Percentiles rank a stretch among this genome's conserved stretches.
Conservation (phyloP, 805 yeast species). For the Yamadazyma sp. region DNA sequence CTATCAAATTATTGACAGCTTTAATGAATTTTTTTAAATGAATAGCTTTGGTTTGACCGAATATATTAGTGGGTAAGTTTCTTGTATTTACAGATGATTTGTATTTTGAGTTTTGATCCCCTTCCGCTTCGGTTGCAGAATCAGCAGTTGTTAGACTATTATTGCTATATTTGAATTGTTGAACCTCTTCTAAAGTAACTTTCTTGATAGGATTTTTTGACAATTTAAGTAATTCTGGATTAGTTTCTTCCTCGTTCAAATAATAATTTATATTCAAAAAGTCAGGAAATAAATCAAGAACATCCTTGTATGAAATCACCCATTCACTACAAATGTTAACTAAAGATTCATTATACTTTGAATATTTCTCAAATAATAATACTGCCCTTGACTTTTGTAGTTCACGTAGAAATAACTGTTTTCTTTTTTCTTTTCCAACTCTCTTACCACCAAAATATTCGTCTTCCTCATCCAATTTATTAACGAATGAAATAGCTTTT, state of each 20-base stretch:
- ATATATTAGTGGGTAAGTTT: conserved; percentile 8
- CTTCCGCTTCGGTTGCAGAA: conserved; percentile 13
- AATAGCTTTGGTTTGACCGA: conserved; percentile 16
- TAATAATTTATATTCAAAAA: conserved; percentile 27
- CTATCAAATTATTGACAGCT: conserved; percentile 41
- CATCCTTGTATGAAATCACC: conserved; percentile 33
- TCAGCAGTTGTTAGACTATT: conserved; percentile 9
- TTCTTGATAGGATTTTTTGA: conserved; percentile 11
- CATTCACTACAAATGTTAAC: conserved; percentile 41
- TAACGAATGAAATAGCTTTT: conserved; percentile 30
- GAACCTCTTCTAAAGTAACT: conserved; percentile 12
- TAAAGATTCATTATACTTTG: conserved; percentile 36
- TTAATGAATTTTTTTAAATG: conserved; percentile 26
- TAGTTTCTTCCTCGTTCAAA: conserved; percentile 2
- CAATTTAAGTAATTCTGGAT: conserved; percentile 3
- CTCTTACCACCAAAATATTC: conserved; percentile 21
- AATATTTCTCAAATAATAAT: conserved; percentile 29
- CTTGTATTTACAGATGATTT: conserved; percentile 4
- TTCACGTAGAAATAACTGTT: conserved; percentile 32
- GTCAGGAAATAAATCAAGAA: conserved; percentile 36
- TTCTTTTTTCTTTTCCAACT: conserved; percentile 21
- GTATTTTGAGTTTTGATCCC: conserved; percentile 7
- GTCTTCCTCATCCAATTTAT: conserved; percentile 22
- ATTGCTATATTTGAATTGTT: conserved; percentile 2
- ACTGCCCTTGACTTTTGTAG: conserved; percentile 31